These are phyloP conservation scores for Phytophthora agathidicida DNA, from an alignment of 352 stramenopile genomes.

Conservation along the genomic window DNA sequence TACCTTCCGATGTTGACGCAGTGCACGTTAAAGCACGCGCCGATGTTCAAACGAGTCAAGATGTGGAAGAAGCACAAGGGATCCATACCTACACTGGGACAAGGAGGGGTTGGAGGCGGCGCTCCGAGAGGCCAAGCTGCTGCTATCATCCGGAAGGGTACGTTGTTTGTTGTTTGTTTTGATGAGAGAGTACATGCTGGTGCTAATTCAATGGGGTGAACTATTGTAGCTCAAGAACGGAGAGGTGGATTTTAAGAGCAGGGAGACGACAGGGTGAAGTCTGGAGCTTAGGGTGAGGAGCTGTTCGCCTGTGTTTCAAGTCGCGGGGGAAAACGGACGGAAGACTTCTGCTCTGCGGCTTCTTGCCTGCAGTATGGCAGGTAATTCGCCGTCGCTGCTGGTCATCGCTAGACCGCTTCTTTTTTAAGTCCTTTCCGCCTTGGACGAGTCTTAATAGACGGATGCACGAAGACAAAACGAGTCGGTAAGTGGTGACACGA, in stretches of 20 bases:
- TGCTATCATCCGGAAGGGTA: conserved; percentile 84
- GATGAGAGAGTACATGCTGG: not conserved
- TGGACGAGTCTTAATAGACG: conserved; percentile 39
- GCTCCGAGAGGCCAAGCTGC: conserved; percentile 74
- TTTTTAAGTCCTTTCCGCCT: conserved; percentile 18
- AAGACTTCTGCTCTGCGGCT: conserved; percentile 21
- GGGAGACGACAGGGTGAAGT: not conserved
- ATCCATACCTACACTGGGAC: conserved; percentile 69
- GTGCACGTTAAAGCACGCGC: conserved; percentile 84
- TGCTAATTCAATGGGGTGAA: not conserved
- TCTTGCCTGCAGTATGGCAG: conserved; percentile 28
- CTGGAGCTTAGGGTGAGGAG: no score
- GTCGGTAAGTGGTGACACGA: conserved; percentile 33
- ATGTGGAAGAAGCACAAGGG: conserved; percentile 91
- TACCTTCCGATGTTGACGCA: conserved; percentile 23
- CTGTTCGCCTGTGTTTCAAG: no score
- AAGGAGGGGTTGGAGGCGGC: conserved; percentile 62
- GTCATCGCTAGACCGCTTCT: conserved; percentile 21
- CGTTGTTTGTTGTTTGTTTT: not conserved
- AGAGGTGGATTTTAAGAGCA: conserved; percentile 48
- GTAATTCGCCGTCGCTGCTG: conserved; percentile 12
- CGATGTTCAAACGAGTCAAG: conserved; percentile 90
- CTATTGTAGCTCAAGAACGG: conserved; percentile 55
- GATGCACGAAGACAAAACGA: conserved; percentile 35
- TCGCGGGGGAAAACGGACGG: conserved; percentile 1